Evolutionary conservation across 371 early-diverging fungal species (phyloP).

Genomic region (Homolaphlyctis polyrhiza): DNA sequence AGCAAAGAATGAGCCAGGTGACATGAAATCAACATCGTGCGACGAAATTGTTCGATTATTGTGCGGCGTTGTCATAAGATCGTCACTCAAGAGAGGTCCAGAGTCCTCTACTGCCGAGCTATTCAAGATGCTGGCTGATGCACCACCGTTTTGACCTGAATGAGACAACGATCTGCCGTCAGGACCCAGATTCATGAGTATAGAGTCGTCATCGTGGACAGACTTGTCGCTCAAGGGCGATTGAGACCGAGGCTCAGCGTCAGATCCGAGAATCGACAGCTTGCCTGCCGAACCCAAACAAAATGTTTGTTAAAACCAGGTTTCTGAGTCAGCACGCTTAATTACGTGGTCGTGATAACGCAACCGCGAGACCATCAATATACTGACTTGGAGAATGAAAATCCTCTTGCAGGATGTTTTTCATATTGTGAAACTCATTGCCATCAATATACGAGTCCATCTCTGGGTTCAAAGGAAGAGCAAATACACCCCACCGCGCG

Average conservation of each 20-base stretch:
- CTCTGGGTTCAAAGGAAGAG: background rate
- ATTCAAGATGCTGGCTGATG: background rate
- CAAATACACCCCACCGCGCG: background rate
- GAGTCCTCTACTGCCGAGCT: background rate
- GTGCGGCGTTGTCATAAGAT: background rate
- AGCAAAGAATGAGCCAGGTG: constrained; percentile 2
- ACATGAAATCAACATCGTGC: background rate
- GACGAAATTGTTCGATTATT: background rate
- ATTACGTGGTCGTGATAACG: too few relatives aligned
- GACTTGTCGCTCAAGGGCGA: constrained; percentile 3
- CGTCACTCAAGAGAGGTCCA: background rate
- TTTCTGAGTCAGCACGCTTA: too few relatives aligned
- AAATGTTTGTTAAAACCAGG: too few relatives aligned
- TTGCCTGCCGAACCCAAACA: background rate
- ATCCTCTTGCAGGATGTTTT: background rate
- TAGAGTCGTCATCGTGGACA: background rate
- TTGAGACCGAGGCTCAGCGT: background rate
- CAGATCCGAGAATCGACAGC: background rate
- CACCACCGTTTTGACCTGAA: background rate
- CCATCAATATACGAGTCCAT: background rate
- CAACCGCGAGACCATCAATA: too few relatives aligned
- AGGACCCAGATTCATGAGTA: constrained; percentile 1
- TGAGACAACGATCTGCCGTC: background rate
- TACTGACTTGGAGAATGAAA: background rate
- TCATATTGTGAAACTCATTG: background rate